These are phyloP conservation scores for Ziziphus jujuba DNA, from an alignment of 306 rosid genomes.

Conservation along the genomic window DNA sequence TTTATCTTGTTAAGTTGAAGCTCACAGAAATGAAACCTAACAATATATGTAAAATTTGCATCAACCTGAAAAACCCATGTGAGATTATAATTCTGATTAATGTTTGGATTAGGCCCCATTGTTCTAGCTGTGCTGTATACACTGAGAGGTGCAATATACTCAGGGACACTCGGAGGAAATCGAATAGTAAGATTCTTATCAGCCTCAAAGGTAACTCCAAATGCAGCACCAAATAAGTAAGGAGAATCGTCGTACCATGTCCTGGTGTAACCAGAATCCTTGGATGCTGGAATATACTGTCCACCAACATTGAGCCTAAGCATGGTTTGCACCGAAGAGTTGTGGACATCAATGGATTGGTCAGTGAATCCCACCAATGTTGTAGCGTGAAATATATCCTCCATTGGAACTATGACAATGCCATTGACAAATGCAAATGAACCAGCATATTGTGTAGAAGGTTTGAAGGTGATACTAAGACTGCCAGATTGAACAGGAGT, in stretches of 20 bases:
- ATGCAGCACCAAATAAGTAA: constrained; percentile 33
- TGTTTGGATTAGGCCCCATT: constrained; percentile 29
- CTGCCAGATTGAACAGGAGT: constrained; percentile 27
- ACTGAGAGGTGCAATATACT: constrained; percentile 37
- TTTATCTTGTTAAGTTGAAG: constrained; percentile 26
- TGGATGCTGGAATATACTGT: constrained; percentile 24
- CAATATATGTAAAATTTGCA: constrained; percentile 42
- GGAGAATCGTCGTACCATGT: constrained; percentile 47
- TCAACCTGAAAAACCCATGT: constrained; percentile 47
- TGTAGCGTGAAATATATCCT: constrained; percentile 33
- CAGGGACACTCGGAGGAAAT: constrained; percentile 24
- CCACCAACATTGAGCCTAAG: constrained; percentile 51
- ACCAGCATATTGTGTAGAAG: constrained; percentile 24
- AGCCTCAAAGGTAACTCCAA: constrained; percentile 28
- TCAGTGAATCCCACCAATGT: constrained; percentile 19
- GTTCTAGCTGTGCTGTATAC: constrained; percentile 45
- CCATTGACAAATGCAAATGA: constrained; percentile 47
- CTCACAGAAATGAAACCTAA: constrained; percentile 61
- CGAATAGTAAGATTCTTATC: constrained; percentile 27
- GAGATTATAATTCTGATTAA: constrained; percentile 40
- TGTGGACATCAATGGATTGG: constrained; percentile 20
- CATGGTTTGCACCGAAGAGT: constrained; percentile 39
- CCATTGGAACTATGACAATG: constrained; percentile 41
- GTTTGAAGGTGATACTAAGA: constrained; percentile 37
- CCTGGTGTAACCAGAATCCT: constrained; percentile 40